Evolutionary conservation across 768 basidiomycete genomes (phyloP).

Genomic region (Suillus variegatus): DNA sequence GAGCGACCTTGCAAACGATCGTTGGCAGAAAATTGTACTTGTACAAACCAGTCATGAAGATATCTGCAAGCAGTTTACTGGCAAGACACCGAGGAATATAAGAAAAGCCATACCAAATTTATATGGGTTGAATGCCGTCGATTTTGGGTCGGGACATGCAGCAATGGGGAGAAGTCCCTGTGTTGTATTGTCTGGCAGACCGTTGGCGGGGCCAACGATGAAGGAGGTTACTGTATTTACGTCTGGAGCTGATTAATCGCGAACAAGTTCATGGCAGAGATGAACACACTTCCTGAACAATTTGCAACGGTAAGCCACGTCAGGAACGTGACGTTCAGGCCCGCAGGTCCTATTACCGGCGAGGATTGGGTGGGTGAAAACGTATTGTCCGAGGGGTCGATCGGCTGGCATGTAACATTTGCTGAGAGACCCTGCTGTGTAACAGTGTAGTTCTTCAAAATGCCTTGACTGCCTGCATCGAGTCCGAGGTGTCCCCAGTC

Average conservation of each 20-base stretch:
- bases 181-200: background rate
- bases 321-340: background rate
- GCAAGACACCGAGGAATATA: slow-evolving; percentile 1
- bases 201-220: background rate
- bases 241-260: background rate
- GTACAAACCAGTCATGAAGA: slow-evolving; percentile 6
- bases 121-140: background rate
- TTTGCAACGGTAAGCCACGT: slow-evolving; percentile 3
- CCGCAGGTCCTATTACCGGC: no score
- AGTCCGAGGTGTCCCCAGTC: background rate
- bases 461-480: background rate
- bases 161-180: slow-evolving; percentile 8
- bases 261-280: background rate
- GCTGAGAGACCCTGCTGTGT: slow-evolving; percentile 23
- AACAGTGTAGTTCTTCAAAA: slow-evolving; percentile 7
- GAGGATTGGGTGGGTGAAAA: accelerated
- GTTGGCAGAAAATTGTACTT: slow-evolving; percentile 18
- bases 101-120: background rate
- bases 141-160: slow-evolving; percentile 4
- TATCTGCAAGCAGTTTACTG: background rate
- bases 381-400: background rate
- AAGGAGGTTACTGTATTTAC: background rate
- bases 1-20: slow-evolving; percentile 13
- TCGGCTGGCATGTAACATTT: slow-evolving; percentile 10
- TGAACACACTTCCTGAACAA: slow-evolving; percentile 7